Base-by-base conservation (phyloP, 2,329 filamentous ascomycete species). In the Alternaria sp. region DNA sequence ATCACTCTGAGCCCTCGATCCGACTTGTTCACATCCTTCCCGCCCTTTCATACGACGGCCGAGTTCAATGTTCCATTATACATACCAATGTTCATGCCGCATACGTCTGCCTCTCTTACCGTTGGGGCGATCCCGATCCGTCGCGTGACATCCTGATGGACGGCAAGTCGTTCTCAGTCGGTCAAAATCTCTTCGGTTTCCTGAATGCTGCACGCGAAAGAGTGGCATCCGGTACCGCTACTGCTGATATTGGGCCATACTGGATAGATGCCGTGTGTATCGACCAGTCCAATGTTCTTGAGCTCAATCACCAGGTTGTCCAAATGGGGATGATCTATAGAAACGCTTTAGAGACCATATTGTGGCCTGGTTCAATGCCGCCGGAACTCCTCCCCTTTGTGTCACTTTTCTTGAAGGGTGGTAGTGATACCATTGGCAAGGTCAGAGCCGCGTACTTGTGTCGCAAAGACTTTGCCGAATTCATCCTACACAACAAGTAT, bases 41-140 rank as follows among this genome's bases (percentile, higher is more conserved):
- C 5, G 8, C 15, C 5, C 44, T 51, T 1, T 61, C 58, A 12
- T 12, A 21, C n/a, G 2, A 25, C 9, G 14, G 45, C 5, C 20
- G 21, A 2, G 23, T 51, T 2, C 51, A 56, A 33, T 61, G 58
- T 33, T 33, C 18, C 3, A 23, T 61, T 12, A 49, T 15, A 4
- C 58, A 50, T 9, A 23, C 45, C 9, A 28, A n/a, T 10, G n/a
- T 46, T 14, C 14, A n/a, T 0, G 33, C 51, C 9, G 10, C 2
- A 9, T 58, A 51, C 4, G 28, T 21, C 3, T 58, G 45, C 12
- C 45, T 79, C 4, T 79, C 76, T 0, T 79, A 79, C 60, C 66
- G 71, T 2, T 77, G 76, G 77, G 76, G 77, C 0, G 67, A 75
- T 44, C 41, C 66, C 0, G 60, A 60, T 6, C 63, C 71, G 64